Conservation (phyloP, 192 early-diverging fungal species). For the Jimgerdemannia lactiflua region DNA sequence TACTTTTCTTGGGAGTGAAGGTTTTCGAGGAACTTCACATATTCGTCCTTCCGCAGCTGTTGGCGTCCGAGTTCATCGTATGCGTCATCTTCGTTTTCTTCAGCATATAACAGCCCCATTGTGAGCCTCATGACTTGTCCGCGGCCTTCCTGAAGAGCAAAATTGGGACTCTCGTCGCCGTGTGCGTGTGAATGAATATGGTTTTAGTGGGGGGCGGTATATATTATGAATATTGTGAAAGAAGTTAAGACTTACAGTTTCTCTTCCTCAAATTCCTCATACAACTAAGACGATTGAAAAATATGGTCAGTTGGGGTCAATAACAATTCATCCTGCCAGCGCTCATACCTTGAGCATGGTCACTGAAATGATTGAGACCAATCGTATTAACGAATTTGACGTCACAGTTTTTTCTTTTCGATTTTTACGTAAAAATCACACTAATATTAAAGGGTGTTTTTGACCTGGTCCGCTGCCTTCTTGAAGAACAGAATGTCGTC, state of each 20-base stretch:
- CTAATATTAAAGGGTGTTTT: no score
- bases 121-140: neutral
- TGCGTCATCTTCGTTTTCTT: neutral
- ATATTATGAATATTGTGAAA: neutral
- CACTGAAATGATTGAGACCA: neutral
- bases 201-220: neutral
- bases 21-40: neutral
- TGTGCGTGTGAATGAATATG: neutral
- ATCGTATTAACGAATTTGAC: no score
- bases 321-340: neutral
- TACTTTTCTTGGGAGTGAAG: neutral
- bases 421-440: no score
- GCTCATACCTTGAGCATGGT: neutral
- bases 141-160: no score
- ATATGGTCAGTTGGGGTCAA: neutral
- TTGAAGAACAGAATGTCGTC: no score
- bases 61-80: neutral
- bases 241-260: no score
- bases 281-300: neutral
- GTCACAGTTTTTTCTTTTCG: no score
- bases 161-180: neutral
- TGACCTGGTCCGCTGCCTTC: no score
- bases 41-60: neutral
- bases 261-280: neutral
- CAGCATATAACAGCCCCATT: neutral